phyloP scores from a whole-genome alignment of 192 early-diverging fungal species.

The Dimargaris cristalligena region DNA sequence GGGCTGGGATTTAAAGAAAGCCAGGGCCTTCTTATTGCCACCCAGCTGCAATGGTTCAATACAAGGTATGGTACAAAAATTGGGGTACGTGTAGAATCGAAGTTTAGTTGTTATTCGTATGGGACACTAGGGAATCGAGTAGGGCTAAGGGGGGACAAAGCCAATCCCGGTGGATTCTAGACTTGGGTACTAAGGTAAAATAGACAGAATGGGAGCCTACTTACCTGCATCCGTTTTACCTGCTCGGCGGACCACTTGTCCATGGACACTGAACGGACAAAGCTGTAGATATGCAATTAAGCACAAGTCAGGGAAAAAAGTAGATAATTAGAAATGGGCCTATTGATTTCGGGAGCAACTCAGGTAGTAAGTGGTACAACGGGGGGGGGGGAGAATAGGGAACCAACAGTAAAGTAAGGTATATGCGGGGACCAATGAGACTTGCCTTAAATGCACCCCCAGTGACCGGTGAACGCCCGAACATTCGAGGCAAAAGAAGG shows the following conservation, averaged over 20 bases:
- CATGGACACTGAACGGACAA: slow-evolving; percentile 98
- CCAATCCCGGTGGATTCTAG: not conserved
- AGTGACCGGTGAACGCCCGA: slow-evolving; percentile 77
- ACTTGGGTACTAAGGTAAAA: slow-evolving; percentile 2
- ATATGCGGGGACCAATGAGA: too few species aligned
- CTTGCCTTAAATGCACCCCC: slow-evolving; percentile 53
- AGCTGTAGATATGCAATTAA: slow-evolving; percentile 25
- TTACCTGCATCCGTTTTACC: slow-evolving; percentile 78
- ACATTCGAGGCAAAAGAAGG: slow-evolving; percentile 92
- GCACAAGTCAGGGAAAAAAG: not conserved
- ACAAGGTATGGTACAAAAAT: not conserved
- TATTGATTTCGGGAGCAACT: too few species aligned
- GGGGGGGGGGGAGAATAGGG: too few species aligned
- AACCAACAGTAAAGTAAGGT: too few species aligned
- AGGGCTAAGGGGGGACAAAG: not conserved
- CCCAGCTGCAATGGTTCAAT: slow-evolving; percentile 32
- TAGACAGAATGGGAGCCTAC: too few species aligned
- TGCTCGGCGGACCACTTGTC: slow-evolving; percentile 95
- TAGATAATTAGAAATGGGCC: not conserved
- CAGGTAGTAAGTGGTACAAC: too few species aligned
- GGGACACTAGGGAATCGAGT: not conserved
- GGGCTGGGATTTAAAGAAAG: slow-evolving; percentile 69
- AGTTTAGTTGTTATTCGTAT: slow-evolving; percentile 7
- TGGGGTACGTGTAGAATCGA: slow-evolving; percentile 1
- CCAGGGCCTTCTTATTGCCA: slow-evolving; percentile 71